These are phyloP conservation scores for Solanum boliviense DNA, from an alignment of 257 asterid genomes.

Conservation along the genomic window DNA sequence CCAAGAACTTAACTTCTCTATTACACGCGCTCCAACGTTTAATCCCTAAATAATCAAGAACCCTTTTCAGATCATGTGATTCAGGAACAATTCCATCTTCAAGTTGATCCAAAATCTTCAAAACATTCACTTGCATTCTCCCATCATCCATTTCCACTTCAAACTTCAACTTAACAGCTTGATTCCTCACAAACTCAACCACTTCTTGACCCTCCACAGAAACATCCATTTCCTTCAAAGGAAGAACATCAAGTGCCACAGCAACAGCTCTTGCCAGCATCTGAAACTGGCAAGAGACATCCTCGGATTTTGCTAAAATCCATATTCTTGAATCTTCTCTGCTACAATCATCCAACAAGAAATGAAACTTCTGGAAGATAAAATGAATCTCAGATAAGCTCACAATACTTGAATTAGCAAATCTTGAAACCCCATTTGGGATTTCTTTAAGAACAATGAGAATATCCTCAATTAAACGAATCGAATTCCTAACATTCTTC, in stretches of 20 bases:
- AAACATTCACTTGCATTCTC: constrained; percentile 15
- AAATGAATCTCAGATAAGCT: constrained; percentile 73
- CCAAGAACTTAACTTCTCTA: constrained; percentile 43
- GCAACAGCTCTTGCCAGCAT: constrained; percentile 32
- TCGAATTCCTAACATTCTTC: constrained; percentile 30
- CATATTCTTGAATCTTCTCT: constrained; percentile 48
- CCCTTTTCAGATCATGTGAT: constrained; percentile 27
- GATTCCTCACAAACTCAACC: constrained; percentile 41
- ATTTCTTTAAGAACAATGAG: constrained; percentile 52
- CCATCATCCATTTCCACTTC: constrained; percentile 39
- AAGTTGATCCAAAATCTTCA: constrained; percentile 17
- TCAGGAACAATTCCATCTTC: constrained; percentile 38
- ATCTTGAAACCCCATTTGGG: constrained; percentile 1
- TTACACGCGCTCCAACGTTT: constrained; percentile 52
- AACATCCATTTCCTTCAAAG: constrained; percentile 16
- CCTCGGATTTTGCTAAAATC: constrained; percentile 45
- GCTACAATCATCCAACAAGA: constrained; percentile 56
- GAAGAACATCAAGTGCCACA: constrained; percentile 56
- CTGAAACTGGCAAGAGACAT: constrained; percentile 38
- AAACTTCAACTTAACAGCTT: constrained; percentile 22
- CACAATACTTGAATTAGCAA: constrained; percentile 7
- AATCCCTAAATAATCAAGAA: constrained; percentile 47
- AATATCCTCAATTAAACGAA: constrained; percentile 40
- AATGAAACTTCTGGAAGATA: constrained; percentile 57
- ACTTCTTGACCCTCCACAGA: constrained; percentile 40